Evolutionary conservation across 805 yeast species (phyloP), one percentile per base, ranked within the genome.

Genomic region (Lipomyces orientalis): DNA sequence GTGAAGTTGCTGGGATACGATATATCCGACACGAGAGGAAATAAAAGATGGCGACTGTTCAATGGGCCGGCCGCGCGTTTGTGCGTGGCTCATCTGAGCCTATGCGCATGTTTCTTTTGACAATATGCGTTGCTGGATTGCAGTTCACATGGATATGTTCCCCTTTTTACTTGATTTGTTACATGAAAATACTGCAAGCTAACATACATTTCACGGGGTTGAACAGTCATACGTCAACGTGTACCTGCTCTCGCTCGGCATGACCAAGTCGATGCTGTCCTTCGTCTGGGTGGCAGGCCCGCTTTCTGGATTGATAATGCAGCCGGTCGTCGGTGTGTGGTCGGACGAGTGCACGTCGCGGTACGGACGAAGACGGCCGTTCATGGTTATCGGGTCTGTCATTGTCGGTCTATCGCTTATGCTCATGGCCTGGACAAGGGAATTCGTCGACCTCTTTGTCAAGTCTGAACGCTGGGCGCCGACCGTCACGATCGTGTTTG

Each of bases 261-360:
- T 87, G 60, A 82, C 89, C 1, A 86, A 86, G 72, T 82, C 85
- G 37, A 73, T 81, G 0, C 75, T 87, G 66, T 86, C 89, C 2
- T 77, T 88, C 58, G 83, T 87, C 5, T 88, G 90, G 91, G 81
- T 88, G 29, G 89, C 90, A 0, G 90, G 90, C 2, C 90, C 91
- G 0, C 73, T 87, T 19, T 84, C 88, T n/a, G 90, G 90, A 0
- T 80, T 88, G 0, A 71, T 87, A 33, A 89, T 89, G 4, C 90
- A 88, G 75, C 91, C 91, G 0, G 79, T 87, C 8, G 85, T 87
- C 51, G 91, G 91, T 0, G 81, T 85, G 2, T 73, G 85, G 64
- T 85, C 88, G 64, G 91, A 88, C 73, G 81, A 82, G 66, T 83
- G 84, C 52, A 78, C 81, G 62, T 74, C 78, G 58, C 74, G 73